Base-by-base conservation (phyloP, 2,329 filamentous ascomycete genomes). In the Harringtonia lauricola region DNA sequence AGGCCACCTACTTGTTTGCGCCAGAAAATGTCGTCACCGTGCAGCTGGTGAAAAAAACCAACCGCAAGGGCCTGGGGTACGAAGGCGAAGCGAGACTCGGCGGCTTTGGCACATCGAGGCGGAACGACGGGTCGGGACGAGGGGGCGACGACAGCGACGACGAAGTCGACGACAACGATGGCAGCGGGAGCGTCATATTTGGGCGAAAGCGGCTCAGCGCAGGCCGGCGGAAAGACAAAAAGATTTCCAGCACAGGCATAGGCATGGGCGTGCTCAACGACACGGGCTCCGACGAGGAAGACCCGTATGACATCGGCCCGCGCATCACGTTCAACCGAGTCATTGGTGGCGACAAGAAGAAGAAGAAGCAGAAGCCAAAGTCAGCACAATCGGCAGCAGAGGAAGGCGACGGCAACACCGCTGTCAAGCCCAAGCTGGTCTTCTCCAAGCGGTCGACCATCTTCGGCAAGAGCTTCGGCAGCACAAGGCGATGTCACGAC, bases 281-380 rank as follows among this genome's bases (percentile, higher is more conserved):
- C 52, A 92, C 82, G 18, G 89, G 88, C 12, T 95, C 90, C 5
- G 92, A 96, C 52, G 89, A 95, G 37, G 92, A 96, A 54, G 89
- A 95, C 55, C 85, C 87, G 0, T 96, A 95, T 57, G 85, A 90
- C 46, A 81, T 96, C 42, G 90, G 90, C 0, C 92, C 92, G 0
- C 83, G 80, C 52, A 94, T 95, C 58, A 86, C 82, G 13, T 95
- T 94, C 61, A 94, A 86, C 54, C 77, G 81, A 34, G 72, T 82
- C 6, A 77, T 95, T 47, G 88, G 86, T 17, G 83, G 81, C 0
- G 83, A 89, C 49, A 94, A 86, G 61, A 83, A 82, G 59, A 89
- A 86, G 58, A 84, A 76, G 54, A 80, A 82, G 56, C 77, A 76
- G 35, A 70, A 46, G 10, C 18, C 42, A 19, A 36, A 40, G 19